Percentiles rank a stretch among this genome's conserved stretches.
Conservation (phyloP, 345 rosid species). For the Brassica cretica region DNA sequence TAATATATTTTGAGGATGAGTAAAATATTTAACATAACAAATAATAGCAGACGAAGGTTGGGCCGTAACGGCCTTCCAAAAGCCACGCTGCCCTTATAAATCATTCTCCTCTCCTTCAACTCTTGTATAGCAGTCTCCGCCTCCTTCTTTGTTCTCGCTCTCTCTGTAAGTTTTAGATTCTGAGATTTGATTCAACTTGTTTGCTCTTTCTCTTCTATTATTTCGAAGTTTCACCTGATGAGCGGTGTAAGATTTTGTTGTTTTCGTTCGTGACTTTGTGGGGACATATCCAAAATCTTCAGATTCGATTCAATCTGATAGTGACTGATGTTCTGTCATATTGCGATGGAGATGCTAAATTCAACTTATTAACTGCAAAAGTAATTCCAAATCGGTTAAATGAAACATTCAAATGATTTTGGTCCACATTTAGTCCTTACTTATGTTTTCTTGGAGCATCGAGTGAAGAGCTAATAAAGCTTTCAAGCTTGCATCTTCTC, state of each 20-base stretch:
- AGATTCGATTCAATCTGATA: not conserved
- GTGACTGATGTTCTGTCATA: not conserved
- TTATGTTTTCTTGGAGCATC: slow-evolving; percentile 44
- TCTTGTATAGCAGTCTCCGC: not conserved
- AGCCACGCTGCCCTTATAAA: not conserved
- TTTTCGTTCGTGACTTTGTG: not conserved
- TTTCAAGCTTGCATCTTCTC: slow-evolving; percentile 63
- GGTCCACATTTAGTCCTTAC: not conserved
- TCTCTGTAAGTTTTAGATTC: not conserved
- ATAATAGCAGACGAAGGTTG: not conserved
- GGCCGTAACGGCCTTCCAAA: not conserved
- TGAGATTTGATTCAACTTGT: not conserved
- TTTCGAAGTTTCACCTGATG: not conserved
- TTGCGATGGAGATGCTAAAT: not conserved
- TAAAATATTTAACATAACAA: not conserved
- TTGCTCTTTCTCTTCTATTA: not conserved
- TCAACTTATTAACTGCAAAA: not conserved
- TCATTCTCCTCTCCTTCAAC: not conserved
- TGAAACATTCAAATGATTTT: not conserved
- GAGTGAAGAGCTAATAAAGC: slow-evolving; percentile 60
- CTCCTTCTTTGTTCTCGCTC: not conserved
- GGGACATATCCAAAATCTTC: not conserved
- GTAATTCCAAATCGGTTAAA: not conserved
- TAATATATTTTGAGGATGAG: not conserved
- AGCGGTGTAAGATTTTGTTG: not conserved